Percentiles rank a stretch among this genome's conserved stretches.
These are phyloP conservation scores for Hyaloscypha finlandica DNA, from an alignment of 495 filamentous ascomycete species.

Conservation along the genomic window DNA sequence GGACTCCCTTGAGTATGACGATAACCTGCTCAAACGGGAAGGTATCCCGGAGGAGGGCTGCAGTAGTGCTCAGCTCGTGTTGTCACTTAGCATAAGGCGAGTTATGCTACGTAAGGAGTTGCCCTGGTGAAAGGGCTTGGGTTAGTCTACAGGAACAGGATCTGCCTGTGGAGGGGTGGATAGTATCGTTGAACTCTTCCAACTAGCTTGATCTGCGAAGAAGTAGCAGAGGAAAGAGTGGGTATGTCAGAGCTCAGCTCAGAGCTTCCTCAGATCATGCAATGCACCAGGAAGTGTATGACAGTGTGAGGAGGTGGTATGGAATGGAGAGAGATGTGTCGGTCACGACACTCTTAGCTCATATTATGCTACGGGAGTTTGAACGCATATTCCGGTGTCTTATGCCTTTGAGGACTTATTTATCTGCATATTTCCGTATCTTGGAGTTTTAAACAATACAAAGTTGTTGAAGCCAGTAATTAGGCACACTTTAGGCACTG, in stretches of 20 bases:
- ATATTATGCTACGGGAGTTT: not conserved
- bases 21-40: not conserved
- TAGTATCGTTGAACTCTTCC: not conserved
- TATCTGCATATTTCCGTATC: no score
- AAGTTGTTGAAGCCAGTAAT: no score
- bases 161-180: not conserved
- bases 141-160: constrained; percentile 2
- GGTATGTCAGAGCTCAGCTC: not conserved
- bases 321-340: not conserved
- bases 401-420: no score
- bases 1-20: constrained; percentile 11
- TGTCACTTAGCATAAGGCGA: constrained; percentile 15
- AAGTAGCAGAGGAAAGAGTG: not conserved
- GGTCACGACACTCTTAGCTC: not conserved
- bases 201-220: not conserved
- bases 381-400: not conserved
- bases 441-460: no score
- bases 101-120: constrained; percentile 14
- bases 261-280: not conserved
- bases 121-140: constrained; percentile 1
- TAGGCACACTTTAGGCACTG: no score
- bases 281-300: not conserved
- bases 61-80: constrained; percentile 14
- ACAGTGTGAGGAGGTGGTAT: not conserved
- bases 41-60: not conserved